phyloP scores from a whole-genome alignment of 2,329 filamentous ascomycete species.

The Ascochyta fabae region DNA sequence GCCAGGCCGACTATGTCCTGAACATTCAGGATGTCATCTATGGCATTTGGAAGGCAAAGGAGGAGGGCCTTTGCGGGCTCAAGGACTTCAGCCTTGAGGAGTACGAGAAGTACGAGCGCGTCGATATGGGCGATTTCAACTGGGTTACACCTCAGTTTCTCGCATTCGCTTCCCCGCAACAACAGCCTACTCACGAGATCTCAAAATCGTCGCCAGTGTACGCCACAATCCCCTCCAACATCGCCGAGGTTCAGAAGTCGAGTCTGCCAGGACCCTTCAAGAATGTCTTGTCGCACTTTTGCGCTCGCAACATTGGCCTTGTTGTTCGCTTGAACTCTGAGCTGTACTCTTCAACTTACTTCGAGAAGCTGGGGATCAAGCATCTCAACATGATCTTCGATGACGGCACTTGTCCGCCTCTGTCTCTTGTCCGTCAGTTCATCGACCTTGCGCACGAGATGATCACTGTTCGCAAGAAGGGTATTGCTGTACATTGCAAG shows the following conservation, averaged over 20 bases:
- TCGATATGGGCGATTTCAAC: slow-evolving; percentile 99
- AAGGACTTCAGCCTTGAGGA: slow-evolving; percentile 96
- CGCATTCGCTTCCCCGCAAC: slow-evolving; percentile 94
- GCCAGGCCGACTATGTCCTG: slow-evolving; percentile 94
- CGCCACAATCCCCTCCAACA: slow-evolving; percentile 73
- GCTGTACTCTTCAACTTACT: slow-evolving; percentile 96
- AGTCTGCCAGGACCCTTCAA: slow-evolving; percentile 87
- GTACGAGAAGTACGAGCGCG: slow-evolving; percentile 94
- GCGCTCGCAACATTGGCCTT: slow-evolving; percentile 84
- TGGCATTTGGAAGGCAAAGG: slow-evolving; percentile 98
- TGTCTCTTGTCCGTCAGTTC: slow-evolving; percentile 90
- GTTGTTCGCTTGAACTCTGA: slow-evolving; percentile 96
- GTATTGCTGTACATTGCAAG: slow-evolving; percentile 98
- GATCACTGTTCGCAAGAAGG: slow-evolving; percentile 88
- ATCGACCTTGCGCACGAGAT: slow-evolving; percentile 93
- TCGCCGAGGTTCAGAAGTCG: slow-evolving; percentile 74
- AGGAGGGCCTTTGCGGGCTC: slow-evolving; percentile 87
- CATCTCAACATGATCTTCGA: slow-evolving; percentile 99
- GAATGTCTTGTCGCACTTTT: slow-evolving; percentile 91
- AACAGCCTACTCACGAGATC: slow-evolving; percentile 75
- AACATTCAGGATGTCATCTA: slow-evolving; percentile 98
- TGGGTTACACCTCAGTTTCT: slow-evolving; percentile 96
- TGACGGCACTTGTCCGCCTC: slow-evolving; percentile 91
- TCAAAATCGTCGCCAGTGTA: slow-evolving; percentile 75
- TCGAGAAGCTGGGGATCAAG: slow-evolving; percentile 91